Conservation (phyloP, 2,329 filamentous ascomycete species). For the Alternaria triticina region DNA sequence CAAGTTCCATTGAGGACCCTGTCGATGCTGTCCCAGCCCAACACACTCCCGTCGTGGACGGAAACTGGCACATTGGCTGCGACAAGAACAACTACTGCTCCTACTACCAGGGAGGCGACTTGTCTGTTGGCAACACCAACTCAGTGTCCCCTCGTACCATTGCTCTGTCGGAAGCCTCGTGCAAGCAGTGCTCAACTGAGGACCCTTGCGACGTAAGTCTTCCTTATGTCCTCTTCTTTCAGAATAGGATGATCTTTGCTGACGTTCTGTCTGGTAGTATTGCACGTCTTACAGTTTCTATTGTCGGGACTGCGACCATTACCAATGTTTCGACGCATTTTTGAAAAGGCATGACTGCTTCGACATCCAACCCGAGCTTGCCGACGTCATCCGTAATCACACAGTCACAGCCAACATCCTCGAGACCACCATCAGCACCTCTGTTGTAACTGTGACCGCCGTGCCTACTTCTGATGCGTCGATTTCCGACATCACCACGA, state of each 20-base stretch:
- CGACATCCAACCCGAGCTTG: neutral
- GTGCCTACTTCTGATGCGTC: neutral
- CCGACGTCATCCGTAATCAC: neutral
- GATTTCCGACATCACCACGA: neutral
- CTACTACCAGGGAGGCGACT: slow-evolving; percentile 1
- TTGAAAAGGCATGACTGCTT: neutral
- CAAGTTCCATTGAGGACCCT: neutral
- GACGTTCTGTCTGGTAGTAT: neutral
- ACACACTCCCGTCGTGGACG: neutral
- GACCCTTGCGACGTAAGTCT: neutral
- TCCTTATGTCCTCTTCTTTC: neutral
- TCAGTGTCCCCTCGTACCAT: neutral
- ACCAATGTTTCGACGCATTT: neutral
- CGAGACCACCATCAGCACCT: neutral
- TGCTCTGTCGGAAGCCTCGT: neutral
- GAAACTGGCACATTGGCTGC: slow-evolving; percentile 15
- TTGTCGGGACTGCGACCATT: neutral
- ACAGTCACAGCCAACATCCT: neutral
- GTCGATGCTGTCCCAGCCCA: neutral
- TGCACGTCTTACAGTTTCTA: neutral
- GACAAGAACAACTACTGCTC: slow-evolving; percentile 8
- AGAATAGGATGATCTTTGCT: neutral
- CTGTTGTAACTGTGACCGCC: neutral
- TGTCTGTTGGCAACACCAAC: neutral
- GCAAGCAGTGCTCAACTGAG: neutral